phyloP scores from a whole-genome alignment of 169 alveolate genomes.

The Plasmodium vivax region DNA sequence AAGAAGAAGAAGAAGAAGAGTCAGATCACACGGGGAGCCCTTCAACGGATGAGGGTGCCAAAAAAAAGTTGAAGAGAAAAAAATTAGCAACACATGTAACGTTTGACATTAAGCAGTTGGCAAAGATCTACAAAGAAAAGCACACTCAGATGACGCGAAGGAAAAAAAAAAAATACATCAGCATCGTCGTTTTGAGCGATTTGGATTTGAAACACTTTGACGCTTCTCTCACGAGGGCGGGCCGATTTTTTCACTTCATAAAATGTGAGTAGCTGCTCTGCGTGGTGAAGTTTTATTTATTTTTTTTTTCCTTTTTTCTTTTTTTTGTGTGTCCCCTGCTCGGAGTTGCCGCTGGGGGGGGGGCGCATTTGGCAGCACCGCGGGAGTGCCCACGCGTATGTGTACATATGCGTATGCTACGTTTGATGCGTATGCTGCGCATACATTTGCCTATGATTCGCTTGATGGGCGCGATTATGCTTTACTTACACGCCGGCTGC shows the following conservation, averaged over 20 bases:
- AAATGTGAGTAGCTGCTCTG: background rate
- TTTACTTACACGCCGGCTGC: background rate
- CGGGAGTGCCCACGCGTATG: background rate
- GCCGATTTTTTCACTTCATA: constrained; percentile 68
- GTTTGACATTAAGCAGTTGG: constrained; percentile 33
- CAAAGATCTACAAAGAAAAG: constrained; percentile 54
- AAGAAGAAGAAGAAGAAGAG: background rate
- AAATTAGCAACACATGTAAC: constrained; percentile 14
- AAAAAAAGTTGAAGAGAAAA: constrained; percentile 6
- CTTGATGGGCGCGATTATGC: background rate
- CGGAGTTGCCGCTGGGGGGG: background rate
- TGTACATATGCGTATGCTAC: background rate
- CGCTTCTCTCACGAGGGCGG: constrained; percentile 58
- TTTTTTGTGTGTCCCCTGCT: background rate
- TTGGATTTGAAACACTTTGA: constrained; percentile 22
- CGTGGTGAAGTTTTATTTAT: background rate
- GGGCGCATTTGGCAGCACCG: background rate
- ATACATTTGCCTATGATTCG: too few species aligned
- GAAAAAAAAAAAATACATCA: constrained; percentile 40
- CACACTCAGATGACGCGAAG: background rate
- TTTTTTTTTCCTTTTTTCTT: background rate
- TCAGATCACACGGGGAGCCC: background rate
- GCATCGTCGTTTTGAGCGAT: constrained; percentile 68
- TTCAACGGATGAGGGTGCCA: background rate
- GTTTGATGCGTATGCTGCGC: background rate